Conservation (phyloP, 352 stramenopile species). For the Phytophthora constricta region DNA sequence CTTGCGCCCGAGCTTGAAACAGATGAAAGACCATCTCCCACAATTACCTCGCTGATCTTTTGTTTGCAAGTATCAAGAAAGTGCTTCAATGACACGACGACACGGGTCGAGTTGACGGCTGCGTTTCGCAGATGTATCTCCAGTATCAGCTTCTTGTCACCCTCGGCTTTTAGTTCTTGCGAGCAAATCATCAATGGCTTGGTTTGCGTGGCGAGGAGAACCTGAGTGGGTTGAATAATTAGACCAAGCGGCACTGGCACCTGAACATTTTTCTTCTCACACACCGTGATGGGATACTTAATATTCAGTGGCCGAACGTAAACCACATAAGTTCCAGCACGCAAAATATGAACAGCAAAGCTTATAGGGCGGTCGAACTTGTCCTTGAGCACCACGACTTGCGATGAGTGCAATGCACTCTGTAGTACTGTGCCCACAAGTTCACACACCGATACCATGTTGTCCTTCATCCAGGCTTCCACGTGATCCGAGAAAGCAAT, state of each 20-base stretch:
- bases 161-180: slow-evolving; percentile 28
- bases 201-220: slow-evolving; percentile 24
- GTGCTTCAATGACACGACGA: slow-evolving; percentile 44
- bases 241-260: slow-evolving; percentile 12
- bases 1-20: slow-evolving; percentile 18
- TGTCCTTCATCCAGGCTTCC: slow-evolving; percentile 35
- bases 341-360: slow-evolving; percentile 29
- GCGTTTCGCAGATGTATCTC: slow-evolving; percentile 39
- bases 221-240: slow-evolving; percentile 25
- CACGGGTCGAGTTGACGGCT: slow-evolving; percentile 26
- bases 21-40: slow-evolving; percentile 20
- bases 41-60: slow-evolving; percentile 33
- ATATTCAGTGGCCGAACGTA: slow-evolving; percentile 44
- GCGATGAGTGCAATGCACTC: slow-evolving; percentile 13
- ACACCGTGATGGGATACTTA: slow-evolving; percentile 43
- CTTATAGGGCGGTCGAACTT: slow-evolving; percentile 21
- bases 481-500: slow-evolving; percentile 36
- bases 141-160: slow-evolving; percentile 14
- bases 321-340: slow-evolving; percentile 39
- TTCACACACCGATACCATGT: slow-evolving; percentile 38
- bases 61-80: slow-evolving; percentile 34
- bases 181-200: slow-evolving; percentile 40
- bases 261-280: slow-evolving; percentile 28
- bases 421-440: slow-evolving; percentile 39
- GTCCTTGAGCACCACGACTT: slow-evolving; percentile 32